Percentiles rank a stretch among this genome's conserved stretches.
Evolutionary conservation across 2,329 filamentous ascomycete species (phyloP).

Genomic region (Sphaceloma murrayae): DNA sequence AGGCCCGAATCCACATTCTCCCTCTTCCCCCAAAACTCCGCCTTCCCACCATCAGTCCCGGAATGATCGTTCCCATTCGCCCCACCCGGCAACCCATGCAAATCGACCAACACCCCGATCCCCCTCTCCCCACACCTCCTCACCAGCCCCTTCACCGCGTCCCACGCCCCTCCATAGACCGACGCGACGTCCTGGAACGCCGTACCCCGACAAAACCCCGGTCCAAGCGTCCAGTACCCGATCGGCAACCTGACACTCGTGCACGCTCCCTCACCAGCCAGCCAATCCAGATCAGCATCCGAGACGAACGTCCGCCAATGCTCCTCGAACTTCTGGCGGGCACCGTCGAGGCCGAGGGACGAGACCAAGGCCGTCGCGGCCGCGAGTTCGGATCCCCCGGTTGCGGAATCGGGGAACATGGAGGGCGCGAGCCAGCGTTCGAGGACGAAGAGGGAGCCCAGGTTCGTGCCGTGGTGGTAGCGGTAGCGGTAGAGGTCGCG

Average conservation of each 20-base stretch:
- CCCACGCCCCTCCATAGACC: conserved; percentile 48
- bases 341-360: conserved; percentile 39
- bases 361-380: conserved; percentile 42
- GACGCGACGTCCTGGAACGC: conserved; percentile 41
- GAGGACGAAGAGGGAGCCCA: conserved; percentile 51
- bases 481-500: conserved; percentile 44
- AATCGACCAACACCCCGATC: conserved; percentile 49
- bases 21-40: conserved; percentile 42
- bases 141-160: conserved; percentile 40
- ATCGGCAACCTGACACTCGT: conserved; percentile 52
- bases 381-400: conserved; percentile 43
- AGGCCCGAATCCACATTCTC: conserved; percentile 38
- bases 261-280: conserved; percentile 43
- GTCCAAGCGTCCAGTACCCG: conserved; percentile 49
- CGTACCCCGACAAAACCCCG: conserved; percentile 41
- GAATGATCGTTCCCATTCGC: conserved; percentile 48
- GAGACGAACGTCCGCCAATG: conserved; percentile 45
- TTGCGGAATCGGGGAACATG: conserved; percentile 39
- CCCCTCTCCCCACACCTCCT: conserved; percentile 37
- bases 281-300: conserved; percentile 45
- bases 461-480: conserved; percentile 51
- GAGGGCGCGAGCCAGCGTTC: conserved; percentile 48
- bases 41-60: conserved; percentile 44
- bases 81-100: conserved; percentile 51
- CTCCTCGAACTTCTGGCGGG: conserved; percentile 43